These are phyloP conservation scores for Albugo candida DNA, from an alignment of 352 stramenopile species.

Conservation along the genomic window DNA sequence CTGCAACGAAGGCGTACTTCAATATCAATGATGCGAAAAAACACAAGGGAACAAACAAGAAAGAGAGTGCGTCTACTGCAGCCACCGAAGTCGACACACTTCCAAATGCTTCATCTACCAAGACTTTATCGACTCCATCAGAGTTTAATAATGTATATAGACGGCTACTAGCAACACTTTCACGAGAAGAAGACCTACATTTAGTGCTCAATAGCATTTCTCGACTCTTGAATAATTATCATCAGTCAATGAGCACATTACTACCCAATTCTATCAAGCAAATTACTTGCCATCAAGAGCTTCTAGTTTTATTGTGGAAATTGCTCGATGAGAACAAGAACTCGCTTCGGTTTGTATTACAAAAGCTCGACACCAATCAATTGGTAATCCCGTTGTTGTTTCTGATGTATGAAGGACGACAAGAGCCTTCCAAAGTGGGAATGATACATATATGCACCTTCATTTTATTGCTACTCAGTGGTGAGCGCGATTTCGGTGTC, in stretches of 20 bases:
- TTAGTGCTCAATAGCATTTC: constrained; percentile 87
- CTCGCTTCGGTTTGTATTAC: constrained; percentile 89
- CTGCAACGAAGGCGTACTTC: constrained; percentile 16
- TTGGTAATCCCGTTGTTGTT: constrained; percentile 73
- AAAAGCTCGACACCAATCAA: constrained; percentile 86
- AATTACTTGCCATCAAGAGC: constrained; percentile 93
- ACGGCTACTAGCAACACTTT: constrained; percentile 35
- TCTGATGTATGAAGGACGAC: constrained; percentile 87
- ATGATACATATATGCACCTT: constrained; percentile 99
- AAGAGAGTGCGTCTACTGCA: constrained; percentile 10
- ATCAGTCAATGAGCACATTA: constrained; percentile 86
- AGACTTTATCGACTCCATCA: too few relatives aligned
- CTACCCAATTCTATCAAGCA: constrained; percentile 86
- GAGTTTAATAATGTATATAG: constrained; percentile 27
- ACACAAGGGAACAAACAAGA: not conserved
- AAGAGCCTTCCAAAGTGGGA: constrained; percentile 84
- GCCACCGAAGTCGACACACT: constrained; percentile 11
- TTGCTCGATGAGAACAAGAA: constrained; percentile 93
- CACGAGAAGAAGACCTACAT: constrained; percentile 77
- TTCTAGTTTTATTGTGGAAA: constrained; percentile 97
- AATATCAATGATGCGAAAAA: not conserved
- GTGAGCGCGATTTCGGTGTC: constrained; percentile 93
- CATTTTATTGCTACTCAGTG: constrained; percentile 91
- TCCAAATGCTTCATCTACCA: too few relatives aligned
- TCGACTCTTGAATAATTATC: constrained; percentile 94